phyloP scores from a whole-genome alignment of 345 rosid species.

The Euphorbia peplus region DNA sequence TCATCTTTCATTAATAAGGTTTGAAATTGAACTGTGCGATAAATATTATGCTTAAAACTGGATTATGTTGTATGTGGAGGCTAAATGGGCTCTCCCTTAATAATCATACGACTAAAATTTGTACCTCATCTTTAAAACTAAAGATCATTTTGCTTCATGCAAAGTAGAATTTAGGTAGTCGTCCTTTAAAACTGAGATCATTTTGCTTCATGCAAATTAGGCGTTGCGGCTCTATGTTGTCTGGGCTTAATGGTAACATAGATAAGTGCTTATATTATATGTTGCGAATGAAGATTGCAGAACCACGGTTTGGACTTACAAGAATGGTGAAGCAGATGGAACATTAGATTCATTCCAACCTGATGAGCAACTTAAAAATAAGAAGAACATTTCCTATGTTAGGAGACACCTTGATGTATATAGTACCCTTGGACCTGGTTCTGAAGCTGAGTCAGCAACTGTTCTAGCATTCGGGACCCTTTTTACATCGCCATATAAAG shows the following conservation, averaged over 20 bases:
- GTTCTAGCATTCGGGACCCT: constrained; percentile 86
- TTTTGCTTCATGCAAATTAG: constrained; percentile 17
- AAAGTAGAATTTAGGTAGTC: not conserved
- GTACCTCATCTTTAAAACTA: too few species aligned
- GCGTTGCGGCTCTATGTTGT: constrained; percentile 61
- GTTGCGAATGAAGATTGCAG: constrained; percentile 78
- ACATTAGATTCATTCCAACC: constrained; percentile 71
- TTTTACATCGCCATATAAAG: constrained; percentile 78
- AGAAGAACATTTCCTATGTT: constrained; percentile 56
- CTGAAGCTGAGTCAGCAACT: constrained; percentile 54
- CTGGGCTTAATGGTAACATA: constrained; percentile 64
- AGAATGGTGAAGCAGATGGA: constrained; percentile 50
- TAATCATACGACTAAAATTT: too few species aligned
- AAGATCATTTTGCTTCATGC: too few species aligned
- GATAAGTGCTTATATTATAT: constrained; percentile 62
- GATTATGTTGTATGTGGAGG: too few species aligned
- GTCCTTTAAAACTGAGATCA: not conserved
- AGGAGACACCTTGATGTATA: constrained; percentile 67
- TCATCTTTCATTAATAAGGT: too few species aligned
- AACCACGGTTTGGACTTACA: constrained; percentile 78
- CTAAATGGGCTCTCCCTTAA: too few species aligned
- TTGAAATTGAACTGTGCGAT: too few species aligned
- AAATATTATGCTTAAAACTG: too few species aligned
- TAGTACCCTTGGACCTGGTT: constrained; percentile 68
- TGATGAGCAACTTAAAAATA: constrained; percentile 72